phyloP scores from a whole-genome alignment of 805 yeast genomes.

The Schwanniomyces occidentalis region DNA sequence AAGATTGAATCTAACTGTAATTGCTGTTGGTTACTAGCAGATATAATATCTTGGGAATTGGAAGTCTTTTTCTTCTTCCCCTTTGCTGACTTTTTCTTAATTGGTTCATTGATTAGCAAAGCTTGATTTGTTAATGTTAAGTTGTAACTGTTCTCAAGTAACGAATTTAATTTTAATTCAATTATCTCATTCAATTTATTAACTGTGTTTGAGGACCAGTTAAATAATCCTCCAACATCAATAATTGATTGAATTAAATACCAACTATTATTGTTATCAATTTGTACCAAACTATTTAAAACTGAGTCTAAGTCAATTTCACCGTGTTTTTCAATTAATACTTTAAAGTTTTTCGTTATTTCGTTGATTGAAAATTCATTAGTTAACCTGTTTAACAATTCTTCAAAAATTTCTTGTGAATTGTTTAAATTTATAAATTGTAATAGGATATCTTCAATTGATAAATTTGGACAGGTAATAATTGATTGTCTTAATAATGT shows the following conservation, averaged over 20 bases:
- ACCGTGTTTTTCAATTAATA: constrained; percentile 26
- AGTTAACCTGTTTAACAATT: constrained; percentile 62
- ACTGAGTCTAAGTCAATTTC: constrained; percentile 36
- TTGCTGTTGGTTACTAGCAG: constrained; percentile 22
- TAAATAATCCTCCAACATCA: constrained; percentile 73
- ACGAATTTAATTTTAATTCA: constrained; percentile 45
- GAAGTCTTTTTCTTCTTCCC: constrained; percentile 22
- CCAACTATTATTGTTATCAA: constrained; percentile 55
- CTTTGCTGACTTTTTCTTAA: constrained; percentile 19
- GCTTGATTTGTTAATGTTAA: constrained; percentile 50
- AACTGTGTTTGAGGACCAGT: constrained; percentile 56
- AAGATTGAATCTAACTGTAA: constrained; percentile 35
- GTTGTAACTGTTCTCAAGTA: constrained; percentile 42
- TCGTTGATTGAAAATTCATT: constrained; percentile 63
- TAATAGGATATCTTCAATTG: constrained; percentile 59
- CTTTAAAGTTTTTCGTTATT: constrained; percentile 51
- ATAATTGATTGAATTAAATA: constrained; percentile 62
- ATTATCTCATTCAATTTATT: constrained; percentile 46
- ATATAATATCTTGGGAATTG: constrained; percentile 28
- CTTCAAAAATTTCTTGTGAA: constrained; percentile 65
- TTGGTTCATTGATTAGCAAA: constrained; percentile 25
- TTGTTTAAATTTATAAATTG: constrained; percentile 55
- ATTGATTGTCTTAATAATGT: constrained; percentile 79
- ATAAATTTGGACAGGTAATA: constrained; percentile 71
- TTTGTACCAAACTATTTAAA: constrained; percentile 31